Percentiles rank a stretch among this genome's conserved stretches.
phyloP scores from a whole-genome alignment of 1,284 basidiomycete species.

The Ganoderma lucidum region DNA sequence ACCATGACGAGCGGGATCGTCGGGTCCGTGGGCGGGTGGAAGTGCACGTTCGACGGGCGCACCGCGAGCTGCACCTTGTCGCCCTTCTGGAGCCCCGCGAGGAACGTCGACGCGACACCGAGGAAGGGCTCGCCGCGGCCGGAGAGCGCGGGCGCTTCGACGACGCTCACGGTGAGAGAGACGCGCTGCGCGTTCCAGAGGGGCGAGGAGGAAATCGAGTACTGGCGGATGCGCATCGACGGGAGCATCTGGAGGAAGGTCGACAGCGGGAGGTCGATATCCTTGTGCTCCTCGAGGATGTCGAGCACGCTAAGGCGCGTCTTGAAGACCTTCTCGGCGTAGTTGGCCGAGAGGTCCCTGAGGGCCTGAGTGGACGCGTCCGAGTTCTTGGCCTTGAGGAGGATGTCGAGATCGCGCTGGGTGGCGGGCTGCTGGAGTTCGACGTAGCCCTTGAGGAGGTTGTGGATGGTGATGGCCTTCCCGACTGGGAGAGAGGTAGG shows the following conservation, averaged over 20 bases:
- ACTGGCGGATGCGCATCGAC: constrained; percentile 58
- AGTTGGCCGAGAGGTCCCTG: constrained; percentile 40
- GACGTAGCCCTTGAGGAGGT: constrained; percentile 54
- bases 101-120: constrained; percentile 59
- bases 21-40: constrained; percentile 56
- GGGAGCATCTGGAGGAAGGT: constrained; percentile 53
- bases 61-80: constrained; percentile 55
- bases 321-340: constrained; percentile 46
- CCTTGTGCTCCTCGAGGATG: constrained; percentile 51
- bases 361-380: constrained; percentile 33
- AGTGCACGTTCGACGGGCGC: constrained; percentile 47
- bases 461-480: constrained; percentile 46
- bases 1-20: constrained; percentile 55
- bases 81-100: constrained; percentile 50
- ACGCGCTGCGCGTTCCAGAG: constrained; percentile 52
- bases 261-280: constrained; percentile 49
- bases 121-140: constrained; percentile 46
- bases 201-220: constrained; percentile 62
- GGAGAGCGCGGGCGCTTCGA: constrained; percentile 47
- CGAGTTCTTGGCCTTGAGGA: constrained; percentile 33
- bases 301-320: constrained; percentile 54
- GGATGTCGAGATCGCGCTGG: constrained; percentile 46
- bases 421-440: constrained; percentile 58
- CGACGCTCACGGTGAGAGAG: constrained; percentile 55
- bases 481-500: constrained; percentile 53